Conservation (phyloP, 2,329 filamentous ascomycete species). For the Pseudocercospora fijiensis region DNA sequence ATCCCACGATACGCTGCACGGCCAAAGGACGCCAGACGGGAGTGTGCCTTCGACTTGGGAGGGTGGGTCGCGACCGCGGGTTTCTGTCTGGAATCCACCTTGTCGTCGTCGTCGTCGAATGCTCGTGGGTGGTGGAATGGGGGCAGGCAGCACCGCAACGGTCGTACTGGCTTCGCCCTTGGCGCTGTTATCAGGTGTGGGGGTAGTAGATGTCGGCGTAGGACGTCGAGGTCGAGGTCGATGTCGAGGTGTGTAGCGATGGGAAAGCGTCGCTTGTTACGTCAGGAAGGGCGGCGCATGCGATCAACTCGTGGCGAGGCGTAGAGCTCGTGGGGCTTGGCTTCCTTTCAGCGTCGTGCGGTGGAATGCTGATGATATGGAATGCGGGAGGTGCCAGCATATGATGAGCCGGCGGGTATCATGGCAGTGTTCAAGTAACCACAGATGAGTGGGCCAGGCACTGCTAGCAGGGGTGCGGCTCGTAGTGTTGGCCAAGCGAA, state of each 20-base stretch:
- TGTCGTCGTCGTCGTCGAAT: constrained; percentile 29
- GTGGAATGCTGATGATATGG: constrained; percentile 25
- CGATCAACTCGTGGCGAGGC: constrained; percentile 28
- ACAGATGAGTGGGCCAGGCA: constrained; percentile 23
- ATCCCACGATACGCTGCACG: constrained; percentile 32
- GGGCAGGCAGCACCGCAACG: neutral
- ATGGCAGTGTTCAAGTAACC: constrained; percentile 24
- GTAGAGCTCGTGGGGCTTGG: constrained; percentile 18
- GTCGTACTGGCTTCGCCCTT: neutral
- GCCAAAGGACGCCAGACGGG: constrained; percentile 36
- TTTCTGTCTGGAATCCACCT: constrained; percentile 36
- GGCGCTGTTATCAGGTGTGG: neutral
- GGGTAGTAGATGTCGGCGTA: neutral
- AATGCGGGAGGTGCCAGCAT: constrained; percentile 25
- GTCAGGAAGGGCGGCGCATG: constrained; percentile 24
- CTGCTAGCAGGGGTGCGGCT: constrained; percentile 20
- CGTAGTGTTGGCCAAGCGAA: neutral
- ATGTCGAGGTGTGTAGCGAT: neutral
- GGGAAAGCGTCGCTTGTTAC: constrained; percentile 12
- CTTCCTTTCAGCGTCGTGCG: constrained; percentile 6
- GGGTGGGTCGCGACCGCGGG: constrained; percentile 22
- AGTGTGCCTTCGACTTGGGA: constrained; percentile 35
- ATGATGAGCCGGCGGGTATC: constrained; percentile 20
- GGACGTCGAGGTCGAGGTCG: neutral
- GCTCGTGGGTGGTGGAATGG: constrained; percentile 5